Base-by-base conservation (phyloP, 1,284 basidiomycete genomes). In the Apiotrichum montevideense region DNA sequence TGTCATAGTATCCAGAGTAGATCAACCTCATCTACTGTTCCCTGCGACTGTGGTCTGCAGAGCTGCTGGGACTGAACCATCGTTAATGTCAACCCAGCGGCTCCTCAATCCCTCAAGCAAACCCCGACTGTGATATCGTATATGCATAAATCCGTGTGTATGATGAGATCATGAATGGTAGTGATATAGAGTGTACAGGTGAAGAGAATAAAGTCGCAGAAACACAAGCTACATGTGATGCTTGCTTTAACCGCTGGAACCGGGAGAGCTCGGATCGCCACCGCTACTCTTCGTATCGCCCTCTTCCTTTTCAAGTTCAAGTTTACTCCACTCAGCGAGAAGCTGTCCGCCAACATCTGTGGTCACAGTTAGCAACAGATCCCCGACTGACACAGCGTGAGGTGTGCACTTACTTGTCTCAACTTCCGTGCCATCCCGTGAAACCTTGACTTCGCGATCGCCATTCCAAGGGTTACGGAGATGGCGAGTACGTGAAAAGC, bases 391-490 rank as follows among this genome's bases (percentile, higher is more conserved):
- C 37, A 8, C 7, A 21, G 21, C 21, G 21, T 21, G 21, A 21
- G 21, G 21, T 21, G 21, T 21, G 11, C 1, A 73, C 73, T 68
- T 59, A 76, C 75, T 71, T 1, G 92, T 90, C 73, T 95, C 92
- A 32, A 96, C 75, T 74, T 96, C 92, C 1, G 92, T 95, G 11
- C 92, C 92, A 69, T 96, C 92, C 53, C 91, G 81, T 10, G 90
- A 95, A 9, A 93, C 86, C 79, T 94, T 95, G 62, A 95, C 84
- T 71, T 95, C 90, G 49, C 88, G 80, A 61, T 88, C 88, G 67
- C 90, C 85, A 63, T 95, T 94, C 93, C 92, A 96, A 0, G 88
- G 88, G 68, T 96, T 96, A 42, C 90, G 84, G 52, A 95, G 74
- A 68, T 90, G 87, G 45, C 86, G 82, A 34, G 88, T 88, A 50